Evolutionary conservation across 192 early-diverging fungal genomes (phyloP), one percentile per base, ranked within the genome.

Genomic region (Coemansia sp.): DNA sequence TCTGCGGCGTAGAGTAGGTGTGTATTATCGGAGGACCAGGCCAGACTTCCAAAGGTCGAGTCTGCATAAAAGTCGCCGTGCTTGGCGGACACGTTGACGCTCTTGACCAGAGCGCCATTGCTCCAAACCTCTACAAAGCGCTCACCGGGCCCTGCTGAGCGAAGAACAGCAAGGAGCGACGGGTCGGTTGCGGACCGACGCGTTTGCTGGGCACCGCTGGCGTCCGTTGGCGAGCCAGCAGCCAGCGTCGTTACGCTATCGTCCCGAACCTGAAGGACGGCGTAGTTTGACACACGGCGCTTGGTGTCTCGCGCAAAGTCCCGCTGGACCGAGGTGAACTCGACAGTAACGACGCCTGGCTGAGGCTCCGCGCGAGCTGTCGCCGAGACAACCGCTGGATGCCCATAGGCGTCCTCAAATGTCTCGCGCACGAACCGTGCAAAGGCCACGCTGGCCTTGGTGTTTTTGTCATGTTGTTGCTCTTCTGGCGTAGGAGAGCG

Each of bases 61-160:
- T 92, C 90, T 11, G 72, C 65, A 60, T 91, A 93, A 72, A 91
- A 92, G 37, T 85, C 82, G 23, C 88, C 91, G 47, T 93, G 92
- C 28, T 59, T 45, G 37, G 81, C 71, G 7, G 88, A 85, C n/a
- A 91, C 88, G 35, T 91, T 87, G 43, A 89, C 72, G n/a, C 73
- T 69, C 57, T 78, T 83, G 18, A 69, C 56, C 28, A 92, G 73
- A 9, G 62, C 59, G n/a, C 83, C 85, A 10, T 80, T 67, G 26
- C 70, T 61, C 86, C 85, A 88, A 25, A 89, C 76, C 76, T 90
- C 87, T 14, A 88, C 88, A 66, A 84, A 86, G 55, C 76, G 76
- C 64, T 75, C 61, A 10, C 12, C 18, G 21, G 57, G 18, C 36
- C 18, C 65, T n/a, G 43, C 53, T n/a, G 60, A 65, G 42, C 86